Percentiles rank a stretch among this genome's conserved stretches.
Evolutionary conservation across 371 early-diverging fungal species (phyloP).

Genomic region (Syncephalastrum monosporum): DNA sequence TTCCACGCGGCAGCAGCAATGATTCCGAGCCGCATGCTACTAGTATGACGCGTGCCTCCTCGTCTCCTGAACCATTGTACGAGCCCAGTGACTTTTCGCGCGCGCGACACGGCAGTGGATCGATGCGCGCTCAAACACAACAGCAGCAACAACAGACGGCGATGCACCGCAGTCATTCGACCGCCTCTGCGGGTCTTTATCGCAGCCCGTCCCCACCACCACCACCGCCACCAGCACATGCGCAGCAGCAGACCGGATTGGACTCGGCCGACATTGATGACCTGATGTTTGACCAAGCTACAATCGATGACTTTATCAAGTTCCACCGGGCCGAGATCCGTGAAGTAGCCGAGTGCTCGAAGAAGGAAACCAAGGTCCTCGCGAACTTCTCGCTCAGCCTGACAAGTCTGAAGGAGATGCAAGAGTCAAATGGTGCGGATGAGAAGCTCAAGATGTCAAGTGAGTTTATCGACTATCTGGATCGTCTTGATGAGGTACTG

Average conservation of each 20-base stretch:
- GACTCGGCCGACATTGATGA: slow-evolving; percentile 11
- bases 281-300: slow-evolving; percentile 18
- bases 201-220: not conserved
- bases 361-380: slow-evolving; percentile 78
- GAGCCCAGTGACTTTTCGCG: slow-evolving; percentile 8
- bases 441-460: slow-evolving; percentile 25
- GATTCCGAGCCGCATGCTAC: slow-evolving; percentile 5
- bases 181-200: slow-evolving; percentile 8
- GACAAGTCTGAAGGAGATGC: slow-evolving; percentile 27
- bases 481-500: slow-evolving; percentile 50
- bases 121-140: not conserved
- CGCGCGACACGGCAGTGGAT: slow-evolving; percentile 9
- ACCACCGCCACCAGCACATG: slow-evolving; percentile 6
- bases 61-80: slow-evolving; percentile 4
- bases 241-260: slow-evolving; percentile 2
- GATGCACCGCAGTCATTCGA: slow-evolving; percentile 18
- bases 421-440: slow-evolving; percentile 18
- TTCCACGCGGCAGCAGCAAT: slow-evolving; percentile 2
- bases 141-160: not conserved
- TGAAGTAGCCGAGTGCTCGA: slow-evolving; percentile 72
- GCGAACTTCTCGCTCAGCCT: slow-evolving; percentile 65
- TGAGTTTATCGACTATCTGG: slow-evolving; percentile 46
- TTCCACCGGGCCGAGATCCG: slow-evolving; percentile 78
- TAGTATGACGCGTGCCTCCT: not conserved
- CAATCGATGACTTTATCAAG: slow-evolving; percentile 70